Evolutionary conservation across 805 yeast species (phyloP), one percentile per base, ranked within the genome.

Genomic region (Saccharomycopsis sp.): DNA sequence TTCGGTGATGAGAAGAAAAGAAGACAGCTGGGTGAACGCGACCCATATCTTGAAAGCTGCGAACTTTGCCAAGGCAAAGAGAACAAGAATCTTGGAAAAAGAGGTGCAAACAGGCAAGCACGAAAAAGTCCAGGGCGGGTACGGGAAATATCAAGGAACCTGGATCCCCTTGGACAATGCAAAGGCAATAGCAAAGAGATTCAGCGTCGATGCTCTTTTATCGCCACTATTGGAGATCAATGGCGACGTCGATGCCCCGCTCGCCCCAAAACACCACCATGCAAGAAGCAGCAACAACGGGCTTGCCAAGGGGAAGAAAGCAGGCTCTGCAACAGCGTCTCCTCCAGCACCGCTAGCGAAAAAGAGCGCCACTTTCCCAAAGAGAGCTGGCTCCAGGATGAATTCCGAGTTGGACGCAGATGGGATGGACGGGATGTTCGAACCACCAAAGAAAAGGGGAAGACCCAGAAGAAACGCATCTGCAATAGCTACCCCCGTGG

Each of bases 101-200:
- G 96, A 88, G 49, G 95, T 89, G n/a, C 96, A 89, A 55, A 73
- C 71, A 31, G 95, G 94, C 4, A 62, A 68, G 15, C 96, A 88
- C 58, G 96, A 88, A 54, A 89, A 89, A 58, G 86, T 88, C 17
- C 97, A 88, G 60, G 97, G 97, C 48, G 97, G 97, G 2, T 88
- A 87, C 57, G 97, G 97, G 40, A 80, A 88, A 55, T 89, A 87
- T 60, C 97, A 89, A 60, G 96, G 96, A 13, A 88, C 96, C 2
- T 88, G 96, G 96, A 88, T 88, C 6, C 96, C 96, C 0, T 61
- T 84, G 48, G 75, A 69, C 5, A 74, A 83, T 37, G 96, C 95
- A 1, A 61, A 65, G 19, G 73, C 70, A 48, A 70, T 85, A 42
- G 85, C 89, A 1, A 64, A 65, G 37, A 76, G 75, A 51, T 76